phyloP scores from a whole-genome alignment of 1,284 basidiomycete species.

The Wallemia hederae region DNA sequence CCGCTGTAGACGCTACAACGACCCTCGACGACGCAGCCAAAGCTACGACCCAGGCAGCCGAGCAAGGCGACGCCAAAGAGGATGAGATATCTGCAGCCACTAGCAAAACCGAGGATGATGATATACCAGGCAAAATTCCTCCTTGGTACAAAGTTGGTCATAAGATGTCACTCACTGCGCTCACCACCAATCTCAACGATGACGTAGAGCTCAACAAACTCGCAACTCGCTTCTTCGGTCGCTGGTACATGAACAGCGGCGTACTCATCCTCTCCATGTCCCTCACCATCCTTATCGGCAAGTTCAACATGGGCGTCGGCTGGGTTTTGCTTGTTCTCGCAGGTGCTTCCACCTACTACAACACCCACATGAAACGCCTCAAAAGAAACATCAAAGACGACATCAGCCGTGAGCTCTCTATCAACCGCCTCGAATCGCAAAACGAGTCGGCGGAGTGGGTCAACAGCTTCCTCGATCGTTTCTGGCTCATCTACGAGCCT shows the following conservation, averaged over 20 bases:
- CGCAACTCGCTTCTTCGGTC: conserved; percentile 31
- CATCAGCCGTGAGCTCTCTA: conserved; percentile 44
- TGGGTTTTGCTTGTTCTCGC: conserved; percentile 65
- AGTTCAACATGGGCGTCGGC: conserved; percentile 60
- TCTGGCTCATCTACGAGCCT: conserved; percentile 16
- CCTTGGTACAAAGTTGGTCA: conserved; percentile 1
- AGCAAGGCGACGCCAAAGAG: neutral
- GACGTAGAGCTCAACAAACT: neutral
- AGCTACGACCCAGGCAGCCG: neutral
- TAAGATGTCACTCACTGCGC: neutral
- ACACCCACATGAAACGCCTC: conserved; percentile 51
- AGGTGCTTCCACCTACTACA: conserved; percentile 64
- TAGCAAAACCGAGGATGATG: neutral
- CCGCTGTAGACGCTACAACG: neutral
- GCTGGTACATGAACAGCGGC: conserved; percentile 64
- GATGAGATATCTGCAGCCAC: neutral
- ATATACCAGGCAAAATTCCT: neutral
- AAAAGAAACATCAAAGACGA: conserved; percentile 63
- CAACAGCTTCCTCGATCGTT: conserved; percentile 35
- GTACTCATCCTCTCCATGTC: conserved; percentile 29
- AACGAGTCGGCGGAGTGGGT: conserved; percentile 25
- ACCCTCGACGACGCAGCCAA: neutral
- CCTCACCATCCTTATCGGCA: conserved; percentile 52
- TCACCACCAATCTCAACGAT: neutral
- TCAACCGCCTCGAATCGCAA: neutral